Evolutionary conservation across 768 basidiomycete genomes (phyloP).

Genomic region (Cantharellus anzutake): DNA sequence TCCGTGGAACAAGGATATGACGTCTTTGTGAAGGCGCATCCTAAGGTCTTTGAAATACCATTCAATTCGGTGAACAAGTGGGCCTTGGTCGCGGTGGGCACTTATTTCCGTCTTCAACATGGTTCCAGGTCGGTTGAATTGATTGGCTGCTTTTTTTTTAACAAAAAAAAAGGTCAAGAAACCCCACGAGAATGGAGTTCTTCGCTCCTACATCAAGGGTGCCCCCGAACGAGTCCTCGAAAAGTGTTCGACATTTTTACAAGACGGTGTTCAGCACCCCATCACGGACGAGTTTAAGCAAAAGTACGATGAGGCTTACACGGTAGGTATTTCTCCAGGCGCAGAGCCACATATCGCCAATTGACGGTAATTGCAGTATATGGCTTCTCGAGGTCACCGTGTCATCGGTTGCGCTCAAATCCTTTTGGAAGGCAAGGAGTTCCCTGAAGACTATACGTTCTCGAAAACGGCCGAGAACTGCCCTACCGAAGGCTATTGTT

Average conservation of each 20-base stretch:
- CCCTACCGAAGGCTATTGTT: constrained; percentile 38
- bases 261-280: constrained; percentile 28
- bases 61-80: constrained; percentile 62
- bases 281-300: constrained; percentile 37
- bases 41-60: constrained; percentile 54
- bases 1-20: constrained; percentile 23
- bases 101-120: neutral
- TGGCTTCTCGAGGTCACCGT: constrained; percentile 58
- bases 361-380: constrained; percentile 28
- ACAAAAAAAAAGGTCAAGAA: constrained; percentile 29
- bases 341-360: neutral
- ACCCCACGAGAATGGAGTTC: constrained; percentile 27
- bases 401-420: constrained; percentile 53
- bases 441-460: constrained; percentile 30
- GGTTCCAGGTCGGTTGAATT: neutral
- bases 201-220: constrained; percentile 42
- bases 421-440: constrained; percentile 31
- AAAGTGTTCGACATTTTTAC: constrained; percentile 41
- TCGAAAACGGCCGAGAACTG: constrained; percentile 35
- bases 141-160: neutral
- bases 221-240: constrained; percentile 50
- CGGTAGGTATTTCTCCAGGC: constrained; percentile 21
- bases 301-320: constrained; percentile 40
- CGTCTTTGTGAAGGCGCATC: constrained; percentile 26
- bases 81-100: constrained; percentile 45